Evolutionary conservation across 2,329 filamentous ascomycete genomes (phyloP).

Genomic region (Podosphaera fusca): DNA sequence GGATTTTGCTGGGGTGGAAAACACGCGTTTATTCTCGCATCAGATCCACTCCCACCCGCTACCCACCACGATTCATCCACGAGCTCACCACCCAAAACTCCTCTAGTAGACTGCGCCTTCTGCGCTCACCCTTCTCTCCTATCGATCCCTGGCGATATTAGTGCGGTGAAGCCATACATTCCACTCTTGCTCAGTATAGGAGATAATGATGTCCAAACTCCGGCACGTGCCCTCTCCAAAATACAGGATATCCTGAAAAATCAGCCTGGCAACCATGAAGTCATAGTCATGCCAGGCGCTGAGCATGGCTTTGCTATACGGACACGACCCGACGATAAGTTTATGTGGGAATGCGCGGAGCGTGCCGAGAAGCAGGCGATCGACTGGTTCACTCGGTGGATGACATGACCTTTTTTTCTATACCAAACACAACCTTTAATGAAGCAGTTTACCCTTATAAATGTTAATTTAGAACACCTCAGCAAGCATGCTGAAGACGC

Average conservation of each 20-base stretch:
- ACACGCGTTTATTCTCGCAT: conserved; percentile 25
- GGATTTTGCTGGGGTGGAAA: conserved; percentile 44
- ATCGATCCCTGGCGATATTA: conserved; percentile 22
- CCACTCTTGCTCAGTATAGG: conserved; percentile 26
- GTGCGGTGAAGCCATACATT: conserved; percentile 17
- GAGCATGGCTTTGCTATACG: conserved; percentile 21
- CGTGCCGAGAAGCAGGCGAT: conserved; percentile 20
- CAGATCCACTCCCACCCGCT: conserved; percentile 14
- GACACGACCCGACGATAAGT: conserved; percentile 16
- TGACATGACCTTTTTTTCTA: neutral
- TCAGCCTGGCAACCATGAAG: conserved; percentile 10
- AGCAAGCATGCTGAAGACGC: too few species aligned
- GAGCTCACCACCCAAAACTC: neutral
- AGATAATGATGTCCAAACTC: conserved; percentile 22
- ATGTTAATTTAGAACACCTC: too few species aligned
- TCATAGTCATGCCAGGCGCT: conserved; percentile 18
- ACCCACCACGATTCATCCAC: conserved; percentile 5
- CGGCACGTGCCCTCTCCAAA: conserved; percentile 8
- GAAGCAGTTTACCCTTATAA: too few species aligned
- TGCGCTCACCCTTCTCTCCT: conserved; percentile 29
- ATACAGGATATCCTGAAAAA: conserved; percentile 14
- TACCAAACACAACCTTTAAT: too few species aligned
- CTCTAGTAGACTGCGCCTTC: conserved; percentile 27
- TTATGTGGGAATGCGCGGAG: conserved; percentile 15
- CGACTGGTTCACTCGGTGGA: conserved; percentile 16